These are phyloP conservation scores for Aristolochia fimbriata DNA, from an alignment of 164 flowering plant species.

Conservation along the genomic window DNA sequence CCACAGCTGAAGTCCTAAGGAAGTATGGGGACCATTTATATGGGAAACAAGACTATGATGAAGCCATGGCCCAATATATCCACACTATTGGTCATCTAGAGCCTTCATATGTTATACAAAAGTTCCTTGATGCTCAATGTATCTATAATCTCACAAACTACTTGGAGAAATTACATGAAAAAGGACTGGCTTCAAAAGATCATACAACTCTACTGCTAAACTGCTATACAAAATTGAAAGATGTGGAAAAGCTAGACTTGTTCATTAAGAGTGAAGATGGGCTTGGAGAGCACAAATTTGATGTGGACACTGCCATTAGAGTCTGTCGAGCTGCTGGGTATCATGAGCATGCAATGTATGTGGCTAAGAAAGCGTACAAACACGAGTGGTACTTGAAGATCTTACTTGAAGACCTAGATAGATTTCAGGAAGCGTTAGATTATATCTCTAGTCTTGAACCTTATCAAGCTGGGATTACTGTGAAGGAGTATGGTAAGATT, in stretches of 20 bases:
- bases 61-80: slow-evolving; percentile 94
- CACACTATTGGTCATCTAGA: slow-evolving; percentile 92
- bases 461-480: slow-evolving; percentile 87
- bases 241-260: slow-evolving; percentile 72
- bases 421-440: slow-evolving; percentile 82
- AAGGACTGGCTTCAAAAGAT: slow-evolving; percentile 93
- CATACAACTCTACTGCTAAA: slow-evolving; percentile 93
- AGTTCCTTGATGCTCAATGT: slow-evolving; percentile 94
- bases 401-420: slow-evolving; percentile 87
- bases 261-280: slow-evolving; percentile 90
- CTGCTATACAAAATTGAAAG: slow-evolving; percentile 94
- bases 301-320: slow-evolving; percentile 95
- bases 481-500: slow-evolving; percentile 93
- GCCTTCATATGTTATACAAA: slow-evolving; percentile 96
- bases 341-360: slow-evolving; percentile 99
- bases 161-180: slow-evolving; percentile 92
- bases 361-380: slow-evolving; percentile 89
- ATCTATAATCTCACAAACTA: slow-evolving; percentile 98
- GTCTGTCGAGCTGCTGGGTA: slow-evolving; percentile 97
- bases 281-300: slow-evolving; percentile 81
- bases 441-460: slow-evolving; percentile 91
- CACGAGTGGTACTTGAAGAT: slow-evolving; percentile 97
- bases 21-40: slow-evolving; percentile 97
- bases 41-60: slow-evolving; percentile 90
- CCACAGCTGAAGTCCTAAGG: slow-evolving; percentile 90